Conservation (phyloP, 2,329 filamentous ascomycete species). For the Fusarium subtropicale region DNA sequence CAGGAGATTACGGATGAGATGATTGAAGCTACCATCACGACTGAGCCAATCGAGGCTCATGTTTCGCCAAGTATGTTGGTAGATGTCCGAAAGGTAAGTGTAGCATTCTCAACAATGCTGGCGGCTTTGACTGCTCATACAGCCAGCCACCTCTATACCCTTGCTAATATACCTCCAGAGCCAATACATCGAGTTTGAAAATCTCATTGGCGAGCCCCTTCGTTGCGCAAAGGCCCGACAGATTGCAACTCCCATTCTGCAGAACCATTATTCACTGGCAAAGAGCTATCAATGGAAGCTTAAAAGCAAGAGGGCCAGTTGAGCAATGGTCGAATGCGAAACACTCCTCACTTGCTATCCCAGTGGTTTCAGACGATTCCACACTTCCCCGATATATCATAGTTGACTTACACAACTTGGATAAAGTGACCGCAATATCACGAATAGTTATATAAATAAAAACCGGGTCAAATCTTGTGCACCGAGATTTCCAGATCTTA, state of each 20-base stretch:
- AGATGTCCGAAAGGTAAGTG: constrained; percentile 40
- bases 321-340: background rate
- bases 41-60: constrained; percentile 43
- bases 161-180: constrained; percentile 30
- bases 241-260: constrained; percentile 31
- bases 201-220: constrained; percentile 43
- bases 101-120: background rate
- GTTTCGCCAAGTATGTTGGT: constrained; percentile 43
- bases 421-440: background rate
- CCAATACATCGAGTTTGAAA: constrained; percentile 45
- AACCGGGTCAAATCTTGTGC: background rate
- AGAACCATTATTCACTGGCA: constrained; percentile 38
- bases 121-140: background rate
- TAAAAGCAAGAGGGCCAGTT: constrained; percentile 13
- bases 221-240: constrained; percentile 36
- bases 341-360: background rate
- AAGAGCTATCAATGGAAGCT: constrained; percentile 43
- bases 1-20: constrained; percentile 40
- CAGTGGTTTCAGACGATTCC: background rate
- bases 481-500: background rate
- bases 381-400: background rate
- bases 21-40: constrained; percentile 37
- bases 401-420: background rate
- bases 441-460: background rate
- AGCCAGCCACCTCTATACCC: too few species aligned